Conservation (phyloP, 2,329 filamentous ascomycete species). For the Pseudogymnoascus sp. region DNA sequence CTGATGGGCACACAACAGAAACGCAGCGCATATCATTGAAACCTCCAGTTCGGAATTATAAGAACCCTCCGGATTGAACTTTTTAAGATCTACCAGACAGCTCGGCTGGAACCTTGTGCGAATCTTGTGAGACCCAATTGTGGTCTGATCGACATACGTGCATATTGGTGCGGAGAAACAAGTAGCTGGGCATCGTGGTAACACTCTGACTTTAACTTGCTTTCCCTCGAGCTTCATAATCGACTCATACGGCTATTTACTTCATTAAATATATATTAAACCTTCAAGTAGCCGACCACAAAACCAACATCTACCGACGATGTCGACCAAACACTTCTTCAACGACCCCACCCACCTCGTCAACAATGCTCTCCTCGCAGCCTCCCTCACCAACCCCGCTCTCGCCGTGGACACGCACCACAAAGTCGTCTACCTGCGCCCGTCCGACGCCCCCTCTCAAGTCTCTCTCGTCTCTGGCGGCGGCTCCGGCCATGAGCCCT, state of each 20-base stretch:
- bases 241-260: neutral
- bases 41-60: neutral
- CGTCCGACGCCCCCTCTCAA: conserved; percentile 43
- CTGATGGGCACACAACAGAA: neutral
- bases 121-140: neutral
- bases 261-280: neutral
- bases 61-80: neutral
- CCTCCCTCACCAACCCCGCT: conserved; percentile 79
- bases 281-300: neutral
- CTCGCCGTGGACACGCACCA: conserved; percentile 69
- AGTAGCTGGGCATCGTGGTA: neutral
- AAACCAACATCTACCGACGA: conserved; percentile 19
- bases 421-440: conserved; percentile 77
- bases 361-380: conserved; percentile 63
- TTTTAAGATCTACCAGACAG: neutral
- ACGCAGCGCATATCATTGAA: neutral
- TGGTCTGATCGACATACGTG: neutral
- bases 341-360: conserved; percentile 76
- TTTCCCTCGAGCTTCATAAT: neutral
- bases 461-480: conserved; percentile 84
- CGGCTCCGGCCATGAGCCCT: conserved; percentile 84
- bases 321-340: conserved; percentile 78
- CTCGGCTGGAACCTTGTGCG: neutral
- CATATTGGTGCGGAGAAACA: neutral
- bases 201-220: neutral